Evolutionary conservation across 2,329 filamentous ascomycete genomes (phyloP).

Genomic region (Mycocentrospora acerina): DNA sequence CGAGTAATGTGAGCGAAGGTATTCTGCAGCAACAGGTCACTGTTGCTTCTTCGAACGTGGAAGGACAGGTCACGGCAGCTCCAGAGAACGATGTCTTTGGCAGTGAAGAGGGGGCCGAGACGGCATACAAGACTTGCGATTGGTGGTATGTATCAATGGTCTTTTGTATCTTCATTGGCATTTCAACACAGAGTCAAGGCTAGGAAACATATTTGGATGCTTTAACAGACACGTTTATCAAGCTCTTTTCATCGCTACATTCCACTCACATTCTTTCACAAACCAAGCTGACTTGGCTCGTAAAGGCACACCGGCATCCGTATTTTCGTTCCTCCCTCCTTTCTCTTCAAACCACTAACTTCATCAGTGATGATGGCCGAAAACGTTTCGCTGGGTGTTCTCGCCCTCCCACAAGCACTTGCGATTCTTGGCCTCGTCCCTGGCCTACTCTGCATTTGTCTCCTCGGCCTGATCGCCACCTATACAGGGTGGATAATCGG

Average conservation of each 20-base stretch:
- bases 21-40: background rate
- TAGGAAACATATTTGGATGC: too few species aligned
- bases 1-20: too few species aligned
- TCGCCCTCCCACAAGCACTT: constrained; percentile 57
- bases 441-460: constrained; percentile 55
- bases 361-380: constrained; percentile 58
- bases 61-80: constrained; percentile 8
- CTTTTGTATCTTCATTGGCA: too few species aligned
- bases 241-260: too few species aligned
- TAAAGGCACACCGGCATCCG: constrained; percentile 48
- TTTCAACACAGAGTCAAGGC: too few species aligned
- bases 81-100: constrained; percentile 21
- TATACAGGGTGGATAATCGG: constrained; percentile 64
- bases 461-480: constrained; percentile 57
- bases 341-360: background rate
- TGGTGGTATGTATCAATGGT: constrained; percentile 46
- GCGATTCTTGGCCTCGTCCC: constrained; percentile 56
- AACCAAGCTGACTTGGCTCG: background rate
- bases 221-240: too few species aligned
- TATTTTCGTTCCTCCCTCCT: constrained; percentile 11
- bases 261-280: background rate
- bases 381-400: constrained; percentile 59
- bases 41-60: constrained; percentile 10
- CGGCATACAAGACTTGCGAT: constrained; percentile 54
- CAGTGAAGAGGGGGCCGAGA: constrained; percentile 39